Conservation (phyloP, 768 basidiomycete genomes). For the Tylopilus sp. region DNA sequence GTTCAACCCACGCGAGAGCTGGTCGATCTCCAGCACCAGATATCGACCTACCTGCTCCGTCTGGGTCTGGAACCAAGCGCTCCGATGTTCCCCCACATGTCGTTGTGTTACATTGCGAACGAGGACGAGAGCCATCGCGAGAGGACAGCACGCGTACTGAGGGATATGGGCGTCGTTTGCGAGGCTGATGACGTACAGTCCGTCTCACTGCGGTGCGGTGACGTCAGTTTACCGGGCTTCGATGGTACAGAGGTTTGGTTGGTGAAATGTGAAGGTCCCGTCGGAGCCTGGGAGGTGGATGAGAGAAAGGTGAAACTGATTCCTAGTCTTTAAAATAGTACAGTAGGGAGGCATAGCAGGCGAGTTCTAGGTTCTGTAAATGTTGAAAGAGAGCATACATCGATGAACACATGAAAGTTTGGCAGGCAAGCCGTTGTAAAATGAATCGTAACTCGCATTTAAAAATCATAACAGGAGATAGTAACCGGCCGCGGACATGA, state of each 20-base stretch:
- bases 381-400: neutral
- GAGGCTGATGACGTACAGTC: slow-evolving; percentile 24
- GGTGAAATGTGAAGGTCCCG: slow-evolving; percentile 55
- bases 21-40: slow-evolving; percentile 42
- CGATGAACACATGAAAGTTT: neutral
- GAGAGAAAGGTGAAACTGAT: slow-evolving; percentile 36
- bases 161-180: slow-evolving; percentile 33
- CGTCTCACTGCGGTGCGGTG: slow-evolving; percentile 25
- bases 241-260: slow-evolving; percentile 54
- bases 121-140: slow-evolving; percentile 56
- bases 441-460: neutral
- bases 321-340: neutral
- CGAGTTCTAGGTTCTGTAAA: neutral
- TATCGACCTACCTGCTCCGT: slow-evolving; percentile 37
- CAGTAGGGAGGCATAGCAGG: neutral
- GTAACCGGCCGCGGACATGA: slow-evolving; percentile 2
- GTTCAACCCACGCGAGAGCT: slow-evolving; percentile 47
- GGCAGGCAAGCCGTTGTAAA: neutral
- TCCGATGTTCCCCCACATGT: slow-evolving; percentile 68
- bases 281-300: slow-evolving; percentile 51
- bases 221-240: slow-evolving; percentile 42
- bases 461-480: neutral
- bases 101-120: slow-evolving; percentile 69
- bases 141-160: slow-evolving; percentile 43
- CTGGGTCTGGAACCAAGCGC: slow-evolving; percentile 43